Evolutionary conservation across 306 rosid genomes (phyloP).

Genomic region (Mimosa pudica): DNA sequence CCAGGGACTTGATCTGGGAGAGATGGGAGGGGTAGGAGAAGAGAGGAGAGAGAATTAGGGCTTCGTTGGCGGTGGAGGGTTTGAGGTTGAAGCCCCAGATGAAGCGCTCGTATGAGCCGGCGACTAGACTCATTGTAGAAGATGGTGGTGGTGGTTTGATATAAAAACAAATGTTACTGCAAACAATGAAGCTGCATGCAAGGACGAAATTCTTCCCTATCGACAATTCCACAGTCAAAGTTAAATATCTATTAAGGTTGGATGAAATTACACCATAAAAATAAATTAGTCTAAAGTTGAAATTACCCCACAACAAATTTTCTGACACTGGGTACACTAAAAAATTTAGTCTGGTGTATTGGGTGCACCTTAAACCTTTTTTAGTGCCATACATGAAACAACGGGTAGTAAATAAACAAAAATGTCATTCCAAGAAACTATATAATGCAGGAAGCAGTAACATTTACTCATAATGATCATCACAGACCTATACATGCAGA

Average conservation of each 20-base stretch:
- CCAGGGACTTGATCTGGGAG: slow-evolving; percentile 70
- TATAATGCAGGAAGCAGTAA: neutral
- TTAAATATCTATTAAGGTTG: too few relatives aligned
- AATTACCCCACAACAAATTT: too few relatives aligned
- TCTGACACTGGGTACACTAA: too few relatives aligned
- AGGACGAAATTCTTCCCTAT: neutral
- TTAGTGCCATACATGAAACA: neutral
- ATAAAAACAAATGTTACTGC: neutral
- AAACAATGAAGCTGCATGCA: neutral
- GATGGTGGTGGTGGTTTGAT: too few relatives aligned
- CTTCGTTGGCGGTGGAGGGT: slow-evolving; percentile 27
- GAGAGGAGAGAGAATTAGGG: slow-evolving; percentile 58
- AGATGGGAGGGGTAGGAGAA: slow-evolving; percentile 91
- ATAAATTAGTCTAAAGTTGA: too few relatives aligned
- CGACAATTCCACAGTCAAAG: too few relatives aligned
- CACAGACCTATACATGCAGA: neutral
- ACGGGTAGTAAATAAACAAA: neutral
- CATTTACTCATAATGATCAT: slow-evolving; percentile 10
- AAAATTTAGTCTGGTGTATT: too few relatives aligned
- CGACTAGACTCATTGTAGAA: slow-evolving; percentile 62
- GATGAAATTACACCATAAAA: too few relatives aligned
- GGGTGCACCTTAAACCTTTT: too few relatives aligned
- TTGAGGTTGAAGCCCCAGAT: slow-evolving; percentile 86
- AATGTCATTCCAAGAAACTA: slow-evolving; percentile 1
- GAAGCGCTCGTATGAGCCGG: slow-evolving; percentile 89